Evolutionary conservation across 768 basidiomycete species (phyloP).

Genomic region (Leccinum truebloodii): DNA sequence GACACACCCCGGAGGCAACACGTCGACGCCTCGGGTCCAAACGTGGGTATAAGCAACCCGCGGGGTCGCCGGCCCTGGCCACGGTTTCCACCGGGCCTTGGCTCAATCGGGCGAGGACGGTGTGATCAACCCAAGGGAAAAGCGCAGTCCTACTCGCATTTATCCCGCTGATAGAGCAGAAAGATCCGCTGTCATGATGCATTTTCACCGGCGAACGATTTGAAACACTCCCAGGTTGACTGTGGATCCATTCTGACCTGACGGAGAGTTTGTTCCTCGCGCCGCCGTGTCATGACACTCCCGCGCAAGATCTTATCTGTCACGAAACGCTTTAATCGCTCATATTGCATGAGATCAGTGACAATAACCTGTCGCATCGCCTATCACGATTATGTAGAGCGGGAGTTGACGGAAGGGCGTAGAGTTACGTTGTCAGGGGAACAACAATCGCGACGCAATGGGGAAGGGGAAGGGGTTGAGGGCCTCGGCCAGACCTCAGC

Average conservation of each 20-base stretch:
- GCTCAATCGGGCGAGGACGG: background rate
- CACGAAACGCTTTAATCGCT: conserved; percentile 8
- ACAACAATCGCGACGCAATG: background rate
- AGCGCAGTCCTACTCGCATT: background rate
- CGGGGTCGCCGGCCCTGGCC: background rate
- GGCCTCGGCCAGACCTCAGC: too few relatives aligned
- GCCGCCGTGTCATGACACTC: too few relatives aligned
- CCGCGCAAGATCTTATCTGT: background rate
- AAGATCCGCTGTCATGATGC: background rate
- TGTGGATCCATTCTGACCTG: background rate
- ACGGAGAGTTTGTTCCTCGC: background rate
- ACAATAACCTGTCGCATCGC: background rate
- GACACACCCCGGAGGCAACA: background rate
- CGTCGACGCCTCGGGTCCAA: background rate
- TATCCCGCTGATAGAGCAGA: background rate
- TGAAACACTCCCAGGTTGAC: background rate
- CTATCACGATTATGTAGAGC: background rate
- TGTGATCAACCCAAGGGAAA: background rate
- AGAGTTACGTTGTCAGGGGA: background rate
- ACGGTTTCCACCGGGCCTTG: background rate
- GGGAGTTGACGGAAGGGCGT: background rate
- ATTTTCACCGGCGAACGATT: background rate
- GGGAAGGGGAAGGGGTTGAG: background rate
- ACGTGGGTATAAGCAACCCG: background rate
- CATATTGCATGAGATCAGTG: background rate